Conservation (phyloP, 2,329 filamentous ascomycete genomes). For the Neofusicoccum umdonicola region DNA sequence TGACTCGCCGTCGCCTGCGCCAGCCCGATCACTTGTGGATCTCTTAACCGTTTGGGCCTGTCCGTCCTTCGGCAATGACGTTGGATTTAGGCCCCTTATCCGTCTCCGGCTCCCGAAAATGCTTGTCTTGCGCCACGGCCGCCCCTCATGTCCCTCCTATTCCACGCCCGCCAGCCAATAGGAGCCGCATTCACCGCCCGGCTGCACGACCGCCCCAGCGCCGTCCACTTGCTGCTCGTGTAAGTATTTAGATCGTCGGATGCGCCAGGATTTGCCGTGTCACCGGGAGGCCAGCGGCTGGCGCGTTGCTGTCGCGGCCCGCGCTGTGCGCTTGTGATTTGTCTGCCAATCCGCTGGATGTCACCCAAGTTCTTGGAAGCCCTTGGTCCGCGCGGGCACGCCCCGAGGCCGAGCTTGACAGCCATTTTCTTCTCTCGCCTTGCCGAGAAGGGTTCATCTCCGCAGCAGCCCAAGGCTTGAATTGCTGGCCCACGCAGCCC, state of each 20-base stretch:
- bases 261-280: slow-evolving; percentile 8
- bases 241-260: slow-evolving; percentile 15
- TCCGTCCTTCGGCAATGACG: slow-evolving; percentile 4
- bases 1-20: background rate
- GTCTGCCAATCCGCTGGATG: background rate
- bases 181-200: background rate
- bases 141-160: background rate
- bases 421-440: background rate
- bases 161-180: background rate
- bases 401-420: background rate
- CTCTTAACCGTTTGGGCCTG: background rate
- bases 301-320: background rate
- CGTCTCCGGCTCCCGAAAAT: slow-evolving; percentile 13
- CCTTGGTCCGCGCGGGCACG: slow-evolving; percentile 4
- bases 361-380: background rate
- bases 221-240: background rate
- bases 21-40: slow-evolving; percentile 10
- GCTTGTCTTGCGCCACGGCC: slow-evolving; percentile 13
- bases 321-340: background rate
- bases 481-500: background rate
- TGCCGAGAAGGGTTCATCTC: slow-evolving; percentile 16
- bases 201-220: background rate
- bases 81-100: slow-evolving; percentile 13
- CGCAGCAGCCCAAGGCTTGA: slow-evolving; percentile 10
- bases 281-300: background rate